phyloP scores from a whole-genome alignment of 1,284 basidiomycete genomes.

The Irpex lacteus region DNA sequence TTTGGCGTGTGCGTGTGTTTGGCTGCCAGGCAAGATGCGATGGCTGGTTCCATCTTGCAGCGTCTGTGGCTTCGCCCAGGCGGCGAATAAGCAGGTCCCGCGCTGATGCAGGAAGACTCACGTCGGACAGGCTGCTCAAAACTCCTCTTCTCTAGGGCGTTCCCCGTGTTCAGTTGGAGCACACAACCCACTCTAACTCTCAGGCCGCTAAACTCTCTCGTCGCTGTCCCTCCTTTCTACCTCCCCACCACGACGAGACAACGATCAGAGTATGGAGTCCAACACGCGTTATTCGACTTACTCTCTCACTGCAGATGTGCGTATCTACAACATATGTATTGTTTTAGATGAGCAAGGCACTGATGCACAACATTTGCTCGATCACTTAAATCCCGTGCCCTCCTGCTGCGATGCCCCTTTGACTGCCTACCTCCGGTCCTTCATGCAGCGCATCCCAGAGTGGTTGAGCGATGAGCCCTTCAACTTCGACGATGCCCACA shows the following conservation, averaged over 20 bases:
- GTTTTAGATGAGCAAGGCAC: neutral
- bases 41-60: neutral
- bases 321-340: neutral
- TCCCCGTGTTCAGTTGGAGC: neutral
- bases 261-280: neutral
- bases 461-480: slow-evolving; percentile 10
- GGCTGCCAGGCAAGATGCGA: neutral
- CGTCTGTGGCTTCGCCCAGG: neutral
- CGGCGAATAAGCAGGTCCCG: neutral
- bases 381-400: neutral
- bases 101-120: neutral
- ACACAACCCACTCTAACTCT: neutral
- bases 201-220: neutral
- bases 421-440: neutral
- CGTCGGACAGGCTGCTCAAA: neutral
- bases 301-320: neutral
- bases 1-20: neutral
- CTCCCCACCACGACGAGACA: neutral
- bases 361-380: neutral
- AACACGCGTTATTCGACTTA: neutral
- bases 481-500: slow-evolving; percentile 10
- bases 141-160: neutral
- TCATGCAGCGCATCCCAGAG: slow-evolving; percentile 8
- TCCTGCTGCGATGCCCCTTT: neutral
- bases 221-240: neutral